Evolutionary conservation across 75 land plant genomes (phyloP).

Genomic region (Chamaecyparis obtusa): DNA sequence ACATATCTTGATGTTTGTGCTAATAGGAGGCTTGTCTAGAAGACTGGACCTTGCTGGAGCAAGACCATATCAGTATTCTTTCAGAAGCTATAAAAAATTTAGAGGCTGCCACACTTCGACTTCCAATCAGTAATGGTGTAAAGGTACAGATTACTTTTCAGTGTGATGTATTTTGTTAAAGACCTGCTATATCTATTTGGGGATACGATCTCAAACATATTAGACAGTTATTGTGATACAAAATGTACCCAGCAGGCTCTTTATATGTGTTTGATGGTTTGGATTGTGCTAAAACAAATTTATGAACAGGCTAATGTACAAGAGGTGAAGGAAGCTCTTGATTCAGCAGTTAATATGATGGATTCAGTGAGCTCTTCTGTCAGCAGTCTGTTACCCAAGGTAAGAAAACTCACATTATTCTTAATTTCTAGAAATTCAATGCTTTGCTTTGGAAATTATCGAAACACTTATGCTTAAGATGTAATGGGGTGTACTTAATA

Average conservation of each 20-base stretch:
- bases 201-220: not conserved
- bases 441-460: not conserved
- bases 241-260: not conserved
- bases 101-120: slow-evolving; percentile 52
- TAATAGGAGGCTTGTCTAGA: slow-evolving; percentile 68
- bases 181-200: not conserved
- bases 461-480: not conserved
- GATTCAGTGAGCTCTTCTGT: slow-evolving; percentile 42
- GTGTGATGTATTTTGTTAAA: not conserved
- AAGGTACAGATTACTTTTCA: slow-evolving; percentile 33
- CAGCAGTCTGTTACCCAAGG: slow-evolving; percentile 52
- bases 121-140: slow-evolving; percentile 66
- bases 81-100: slow-evolving; percentile 57
- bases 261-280: not conserved
- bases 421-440: not conserved
- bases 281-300: not conserved
- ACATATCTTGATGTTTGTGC: not conserved
- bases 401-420: slow-evolving; percentile 15
- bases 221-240: not conserved
- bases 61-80: slow-evolving; percentile 56
- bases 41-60: slow-evolving; percentile 61
- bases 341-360: slow-evolving; percentile 50
- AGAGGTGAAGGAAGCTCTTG: slow-evolving; percentile 50
- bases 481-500: not conserved
- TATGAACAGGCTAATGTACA: slow-evolving; percentile 50